Conservation (phyloP, 2,329 filamentous ascomycete genomes). For the Neophaeococcomyces mojaviensis region DNA sequence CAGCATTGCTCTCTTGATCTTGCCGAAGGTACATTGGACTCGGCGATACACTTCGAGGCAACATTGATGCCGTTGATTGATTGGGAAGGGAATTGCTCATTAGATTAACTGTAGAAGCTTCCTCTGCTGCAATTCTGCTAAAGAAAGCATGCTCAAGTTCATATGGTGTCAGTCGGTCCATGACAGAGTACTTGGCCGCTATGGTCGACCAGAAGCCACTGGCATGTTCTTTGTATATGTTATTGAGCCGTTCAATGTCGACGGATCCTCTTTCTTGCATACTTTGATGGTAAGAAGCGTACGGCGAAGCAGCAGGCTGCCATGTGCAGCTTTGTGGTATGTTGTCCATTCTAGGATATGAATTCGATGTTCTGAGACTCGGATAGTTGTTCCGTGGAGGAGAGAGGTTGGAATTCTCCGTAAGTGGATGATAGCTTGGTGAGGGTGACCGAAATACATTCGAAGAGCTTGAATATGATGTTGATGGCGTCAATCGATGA, state of each 20-base stretch:
- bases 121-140: neutral
- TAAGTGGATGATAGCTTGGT: conserved; percentile 16
- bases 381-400: too few species aligned
- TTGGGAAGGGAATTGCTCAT: neutral
- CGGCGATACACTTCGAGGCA: too few species aligned
- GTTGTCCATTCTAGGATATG: too few species aligned
- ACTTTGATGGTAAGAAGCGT: too few species aligned
- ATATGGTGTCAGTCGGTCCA: conserved; percentile 12
- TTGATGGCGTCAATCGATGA: conserved; percentile 23
- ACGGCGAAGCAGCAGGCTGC: too few species aligned
- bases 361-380: too few species aligned
- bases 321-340: too few species aligned
- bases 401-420: too few species aligned
- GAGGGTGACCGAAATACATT: conserved; percentile 23
- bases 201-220: conserved; percentile 66
- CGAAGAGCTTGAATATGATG: conserved; percentile 42
- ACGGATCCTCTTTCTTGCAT: conserved; percentile 29
- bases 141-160: conserved; percentile 24
- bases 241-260: conserved; percentile 59
- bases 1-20: too few species aligned
- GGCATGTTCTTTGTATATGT: conserved; percentile 63
- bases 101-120: neutral
- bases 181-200: conserved; percentile 56
- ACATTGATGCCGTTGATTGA: neutral
- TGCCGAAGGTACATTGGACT: too few species aligned